Evolutionary conservation across 257 asterid genomes (phyloP).

Genomic region (Fraxinus anomala): DNA sequence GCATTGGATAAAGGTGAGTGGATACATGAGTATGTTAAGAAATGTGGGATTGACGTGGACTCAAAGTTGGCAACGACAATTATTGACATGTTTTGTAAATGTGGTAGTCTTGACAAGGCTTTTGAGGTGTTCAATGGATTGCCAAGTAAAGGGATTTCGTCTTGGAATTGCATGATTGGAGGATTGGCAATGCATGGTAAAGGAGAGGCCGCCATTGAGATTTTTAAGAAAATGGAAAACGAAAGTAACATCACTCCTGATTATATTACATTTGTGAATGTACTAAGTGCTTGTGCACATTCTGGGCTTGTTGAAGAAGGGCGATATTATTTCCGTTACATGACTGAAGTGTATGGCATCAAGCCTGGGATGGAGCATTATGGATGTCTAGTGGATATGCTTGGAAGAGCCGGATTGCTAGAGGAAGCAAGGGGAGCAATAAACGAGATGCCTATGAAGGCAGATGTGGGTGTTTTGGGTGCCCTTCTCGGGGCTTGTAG

Average conservation of each 20-base stretch:
- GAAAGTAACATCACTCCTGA: slow-evolving; percentile 51
- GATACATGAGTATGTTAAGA: slow-evolving; percentile 52
- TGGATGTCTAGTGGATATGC: slow-evolving; percentile 85
- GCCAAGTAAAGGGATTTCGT: slow-evolving; percentile 57
- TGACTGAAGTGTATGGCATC: slow-evolving; percentile 55
- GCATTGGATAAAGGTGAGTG: slow-evolving; percentile 72
- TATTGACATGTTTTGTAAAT: slow-evolving; percentile 80
- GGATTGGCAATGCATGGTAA: slow-evolving; percentile 82
- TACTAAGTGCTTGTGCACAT: slow-evolving; percentile 82
- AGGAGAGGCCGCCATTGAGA: slow-evolving; percentile 72
- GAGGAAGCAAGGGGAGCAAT: slow-evolving; percentile 62
- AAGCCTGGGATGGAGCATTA: slow-evolving; percentile 82
- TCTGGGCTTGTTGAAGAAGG: slow-evolving; percentile 81
- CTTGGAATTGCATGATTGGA: slow-evolving; percentile 95
- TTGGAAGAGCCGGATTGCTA: slow-evolving; percentile 82
- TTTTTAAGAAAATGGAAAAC: slow-evolving; percentile 68
- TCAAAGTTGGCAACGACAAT: slow-evolving; percentile 60
- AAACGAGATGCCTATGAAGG: slow-evolving; percentile 64
- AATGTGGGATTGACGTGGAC: slow-evolving; percentile 50
- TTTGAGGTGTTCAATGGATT: slow-evolving; percentile 51
- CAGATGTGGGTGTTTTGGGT: slow-evolving; percentile 75
- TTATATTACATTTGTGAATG: slow-evolving; percentile 69
- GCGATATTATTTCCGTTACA: slow-evolving; percentile 50
- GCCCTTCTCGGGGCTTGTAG: slow-evolving; percentile 89
- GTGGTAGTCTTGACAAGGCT: slow-evolving; percentile 77